Conservation (phyloP, 179 eudicot species). For the Camellia oleifera region DNA sequence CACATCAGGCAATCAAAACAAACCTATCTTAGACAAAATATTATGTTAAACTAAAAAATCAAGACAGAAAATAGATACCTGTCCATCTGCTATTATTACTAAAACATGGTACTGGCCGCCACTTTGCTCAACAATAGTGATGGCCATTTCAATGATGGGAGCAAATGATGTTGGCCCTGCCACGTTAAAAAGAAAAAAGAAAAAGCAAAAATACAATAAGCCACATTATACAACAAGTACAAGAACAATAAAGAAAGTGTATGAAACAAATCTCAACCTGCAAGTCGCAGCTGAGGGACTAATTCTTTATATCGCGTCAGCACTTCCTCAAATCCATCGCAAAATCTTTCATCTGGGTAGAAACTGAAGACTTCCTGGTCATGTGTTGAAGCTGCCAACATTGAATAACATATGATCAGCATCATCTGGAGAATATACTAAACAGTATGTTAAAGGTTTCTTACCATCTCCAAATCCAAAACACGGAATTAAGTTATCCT, state of each 20-base stretch:
- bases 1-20: background rate
- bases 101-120: conserved; percentile 96
- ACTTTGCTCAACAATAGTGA: conserved; percentile 91
- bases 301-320: conserved; percentile 69
- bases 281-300: conserved; percentile 89
- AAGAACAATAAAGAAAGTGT: background rate
- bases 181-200: conserved; percentile 3
- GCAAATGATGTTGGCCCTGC: conserved; percentile 98
- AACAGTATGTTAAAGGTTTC: background rate
- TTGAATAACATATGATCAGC: background rate
- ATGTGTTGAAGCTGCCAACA: conserved; percentile 80
- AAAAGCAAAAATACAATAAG: conserved; percentile 5
- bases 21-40: background rate
- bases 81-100: conserved; percentile 98
- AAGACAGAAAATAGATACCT: conserved; percentile 44
- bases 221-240: background rate
- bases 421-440: background rate
- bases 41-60: background rate
- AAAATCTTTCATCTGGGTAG: conserved; percentile 64
- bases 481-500: conserved; percentile 94
- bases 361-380: conserved; percentile 97
- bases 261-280: conserved; percentile 43
- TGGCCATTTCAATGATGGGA: conserved; percentile 91
- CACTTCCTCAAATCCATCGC: conserved; percentile 95
- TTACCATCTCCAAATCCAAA: conserved; percentile 97